Percentiles rank a stretch among this genome's conserved stretches.
phyloP scores from a whole-genome alignment of 2,329 filamentous ascomycete genomes.

The Colletotrichum paranaense region DNA sequence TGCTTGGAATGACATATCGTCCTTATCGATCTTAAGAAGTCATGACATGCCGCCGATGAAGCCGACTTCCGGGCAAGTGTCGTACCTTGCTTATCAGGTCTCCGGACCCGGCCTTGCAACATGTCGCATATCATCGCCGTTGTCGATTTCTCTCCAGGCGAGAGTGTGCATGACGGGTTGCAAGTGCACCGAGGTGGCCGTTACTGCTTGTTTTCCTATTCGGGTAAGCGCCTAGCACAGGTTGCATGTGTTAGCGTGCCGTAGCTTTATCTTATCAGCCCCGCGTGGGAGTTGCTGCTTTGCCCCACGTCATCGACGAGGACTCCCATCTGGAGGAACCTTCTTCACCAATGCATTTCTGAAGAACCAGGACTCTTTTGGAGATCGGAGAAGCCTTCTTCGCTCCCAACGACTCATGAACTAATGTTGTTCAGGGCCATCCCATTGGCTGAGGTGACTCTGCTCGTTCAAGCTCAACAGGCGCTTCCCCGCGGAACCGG shows the following conservation, averaged over 20 bases:
- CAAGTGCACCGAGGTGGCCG: constrained; percentile 19
- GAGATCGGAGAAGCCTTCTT: background rate
- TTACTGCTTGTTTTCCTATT: constrained; percentile 34
- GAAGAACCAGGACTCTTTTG: background rate
- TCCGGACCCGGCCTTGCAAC: background rate
- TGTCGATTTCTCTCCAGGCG: background rate
- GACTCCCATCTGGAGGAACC: background rate
- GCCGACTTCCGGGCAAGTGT: background rate
- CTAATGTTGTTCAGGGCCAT: background rate
- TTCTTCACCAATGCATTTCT: constrained; percentile 23
- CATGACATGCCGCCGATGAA: background rate
- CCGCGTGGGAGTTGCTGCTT: constrained; percentile 14
- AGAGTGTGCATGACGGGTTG: constrained; percentile 9
- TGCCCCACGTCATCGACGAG: constrained; percentile 30
- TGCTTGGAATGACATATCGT: background rate
- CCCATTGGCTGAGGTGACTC: background rate
- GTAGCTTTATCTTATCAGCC: constrained; percentile 35
- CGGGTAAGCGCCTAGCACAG: constrained; percentile 33
- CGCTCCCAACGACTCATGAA: constrained; percentile 22
- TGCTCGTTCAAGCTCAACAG: background rate
- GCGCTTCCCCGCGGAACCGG: constrained; percentile 25
- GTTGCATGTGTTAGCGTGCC: constrained; percentile 31
- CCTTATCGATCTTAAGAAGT: background rate
- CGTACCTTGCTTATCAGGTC: constrained; percentile 1
- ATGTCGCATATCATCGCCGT: background rate